phyloP scores from a whole-genome alignment of 1,139 yeast genomes.

The Martiniozyma asiatica region DNA sequence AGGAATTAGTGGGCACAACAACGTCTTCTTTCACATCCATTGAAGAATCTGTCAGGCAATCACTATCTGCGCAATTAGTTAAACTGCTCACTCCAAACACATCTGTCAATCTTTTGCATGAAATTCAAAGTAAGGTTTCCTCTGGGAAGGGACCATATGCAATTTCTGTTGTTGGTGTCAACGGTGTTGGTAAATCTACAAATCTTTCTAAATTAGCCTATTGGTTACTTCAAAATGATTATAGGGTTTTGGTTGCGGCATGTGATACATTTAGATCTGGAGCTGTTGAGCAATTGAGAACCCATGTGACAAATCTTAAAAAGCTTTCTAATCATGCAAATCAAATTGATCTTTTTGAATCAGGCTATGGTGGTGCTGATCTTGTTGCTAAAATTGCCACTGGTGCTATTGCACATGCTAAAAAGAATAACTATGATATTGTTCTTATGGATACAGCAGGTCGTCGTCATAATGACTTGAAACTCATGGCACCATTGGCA shows the following conservation, averaged over 20 bases:
- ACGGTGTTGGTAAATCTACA: constrained; percentile 96
- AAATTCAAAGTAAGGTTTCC: constrained; percentile 45
- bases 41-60: constrained; percentile 46
- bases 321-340: constrained; percentile 35
- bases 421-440: constrained; percentile 59
- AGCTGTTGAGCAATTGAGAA: constrained; percentile 92
- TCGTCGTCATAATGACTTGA: constrained; percentile 89
- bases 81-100: constrained; percentile 86
- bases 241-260: constrained; percentile 83
- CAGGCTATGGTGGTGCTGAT: constrained; percentile 95
- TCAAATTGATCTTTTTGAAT: constrained; percentile 77
- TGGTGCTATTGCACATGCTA: constrained; percentile 74
- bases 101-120: constrained; percentile 76
- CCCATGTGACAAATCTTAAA: constrained; percentile 77
- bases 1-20: constrained; percentile 49
- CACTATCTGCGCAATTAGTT: constrained; percentile 66
- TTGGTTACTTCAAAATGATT: constrained; percentile 85
- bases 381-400: constrained; percentile 90
- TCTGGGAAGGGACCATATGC: constrained; percentile 60
- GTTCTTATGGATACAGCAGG: constrained; percentile 97
- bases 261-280: constrained; percentile 98
- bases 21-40: constrained; percentile 57
- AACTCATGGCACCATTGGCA: constrained; percentile 90
- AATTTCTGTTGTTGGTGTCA: constrained; percentile 93
- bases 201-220: constrained; percentile 88